Base-by-base conservation (phyloP, 176 grass and related monocot species). In the Cenchrus purpureus region DNA sequence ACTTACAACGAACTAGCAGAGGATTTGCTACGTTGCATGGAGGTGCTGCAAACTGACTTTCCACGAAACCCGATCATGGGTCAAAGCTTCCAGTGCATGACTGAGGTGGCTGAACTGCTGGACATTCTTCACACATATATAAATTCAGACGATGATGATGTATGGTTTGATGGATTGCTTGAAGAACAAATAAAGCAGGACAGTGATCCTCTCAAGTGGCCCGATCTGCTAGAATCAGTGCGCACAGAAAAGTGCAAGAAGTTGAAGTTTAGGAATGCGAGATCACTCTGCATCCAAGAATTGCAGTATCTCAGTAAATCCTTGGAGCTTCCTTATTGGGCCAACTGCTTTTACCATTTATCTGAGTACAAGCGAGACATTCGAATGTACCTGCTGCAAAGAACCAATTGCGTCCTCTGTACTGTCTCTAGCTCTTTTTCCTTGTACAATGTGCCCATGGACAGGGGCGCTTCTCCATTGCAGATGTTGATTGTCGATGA, bases 401-500 rank as follows among this genome's bases (percentile, higher is more conserved):
- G 8, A 32, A 72, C 85, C 8, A 45, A 14, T 6, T 37, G 80
- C 15, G 32, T 91, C 19, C 82, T 91, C 32, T 91, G 73, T 51
- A 91, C 84, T 32, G 72, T 84, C 40, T 87, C 19, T 57, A 91
- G 79, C 52, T 86, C 84, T 8, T 70, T 49, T 49, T 25, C 9
- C 4, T 28, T 71, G 10, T 50, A 71, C 68, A 71, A 50, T 6
- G 68, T 71, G 19, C 9, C 43, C 45, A 25, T 3, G 45, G 8
- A 71, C 20, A 58, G 15, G 51, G 12, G 10, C 12, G 4, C 55
- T 57, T 57, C 17, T 58, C 56, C 28, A 12, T 43, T 86, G 19
- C 65, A 91, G 37, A 12, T 88, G 75, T 51, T 94, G 13, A 51
- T 94, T 37, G 76, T 94, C 12, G 88, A 94, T 61, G 92, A 94